Evolutionary conservation across 495 filamentous ascomycete species (phyloP).

Genomic region (Xylaria grammica): DNA sequence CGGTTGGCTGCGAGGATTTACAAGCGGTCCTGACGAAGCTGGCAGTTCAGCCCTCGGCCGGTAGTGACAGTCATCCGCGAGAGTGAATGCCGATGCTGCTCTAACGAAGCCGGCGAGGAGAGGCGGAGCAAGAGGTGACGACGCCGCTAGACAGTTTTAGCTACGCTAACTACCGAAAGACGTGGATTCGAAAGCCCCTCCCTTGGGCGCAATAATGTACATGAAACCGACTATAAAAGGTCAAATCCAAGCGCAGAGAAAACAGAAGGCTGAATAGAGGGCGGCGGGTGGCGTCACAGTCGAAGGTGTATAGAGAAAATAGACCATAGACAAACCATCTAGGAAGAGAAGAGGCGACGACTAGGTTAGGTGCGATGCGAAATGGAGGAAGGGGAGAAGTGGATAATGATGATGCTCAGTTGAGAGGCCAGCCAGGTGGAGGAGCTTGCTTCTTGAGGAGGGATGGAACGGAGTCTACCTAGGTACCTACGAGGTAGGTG

Average conservation of each 20-base stretch:
- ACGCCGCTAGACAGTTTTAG: background rate
- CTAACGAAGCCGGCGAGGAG: background rate
- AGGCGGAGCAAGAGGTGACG: conserved; percentile 8
- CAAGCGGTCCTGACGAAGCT: conserved; percentile 31
- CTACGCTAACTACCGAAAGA: background rate
- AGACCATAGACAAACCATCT: background rate
- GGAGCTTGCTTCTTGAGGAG: conserved; percentile 9
- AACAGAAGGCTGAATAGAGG: background rate
- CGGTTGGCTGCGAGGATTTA: background rate
- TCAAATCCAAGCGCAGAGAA: background rate
- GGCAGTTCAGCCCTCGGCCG: conserved; percentile 34
- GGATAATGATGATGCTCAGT: conserved; percentile 22
- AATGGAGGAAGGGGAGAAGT: conserved; percentile 21
- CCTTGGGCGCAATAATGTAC: background rate
- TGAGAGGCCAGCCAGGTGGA: background rate
- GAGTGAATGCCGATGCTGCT: background rate
- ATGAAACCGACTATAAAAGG: background rate
- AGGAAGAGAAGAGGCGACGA: background rate
- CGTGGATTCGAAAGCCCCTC: background rate
- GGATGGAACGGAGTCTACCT: background rate
- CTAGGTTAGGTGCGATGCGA: conserved; percentile 16
- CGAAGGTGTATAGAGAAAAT: background rate
- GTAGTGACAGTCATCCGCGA: conserved; percentile 33
- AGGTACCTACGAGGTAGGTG: too few species aligned
- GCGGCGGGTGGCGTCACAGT: background rate